Base-by-base conservation (phyloP, 2,329 filamentous ascomycete genomes). In the Fusarium neocosmosporiellum region DNA sequence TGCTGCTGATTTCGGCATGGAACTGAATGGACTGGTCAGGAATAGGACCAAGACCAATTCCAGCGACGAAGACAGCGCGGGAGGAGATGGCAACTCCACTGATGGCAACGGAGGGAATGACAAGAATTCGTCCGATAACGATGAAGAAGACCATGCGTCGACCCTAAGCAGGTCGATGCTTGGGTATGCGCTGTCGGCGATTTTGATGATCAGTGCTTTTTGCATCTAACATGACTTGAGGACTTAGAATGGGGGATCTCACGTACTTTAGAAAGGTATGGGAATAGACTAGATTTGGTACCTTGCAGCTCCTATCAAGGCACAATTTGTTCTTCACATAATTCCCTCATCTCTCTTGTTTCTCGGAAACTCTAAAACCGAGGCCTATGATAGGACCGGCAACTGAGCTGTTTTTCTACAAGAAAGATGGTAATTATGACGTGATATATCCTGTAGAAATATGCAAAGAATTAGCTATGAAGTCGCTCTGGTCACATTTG, bases 1-100 rank as follows among this genome's bases (percentile, higher is more conserved):
- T 9, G 74, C 76, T 7, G 74, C 76, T 1, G 74, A 78, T 24
- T 78, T 77, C 34, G 64, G 36, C 2, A 78, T 78, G 75, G 33
- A 65, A 9, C 24, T 77, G 5, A 69, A 74, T 8, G 67, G 65
- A 0, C 63, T 68, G 1, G 36, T 18, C 1, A 43, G 43, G 11
- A 66, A 58, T 0, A 29, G 57, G 6, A 65, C 24, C 16, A 27
- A 62, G 24, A 31, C 22, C 16, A 55, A 65, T 18, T 63, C 66
- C 5, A 67, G 54, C 0, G 27, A 24, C 16, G 27, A 54, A 3
- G 41, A 33, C 1, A 24, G 36, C 4, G 24, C 65, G 10, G 22
- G 24, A 3, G 39, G n/a, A 2, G 57, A 55, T 37, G 50, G 57
- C 11, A 27, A 31, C 4, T 14, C 20, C 1, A 22, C n/a, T 4